These are phyloP conservation scores for Hygrophila difformis DNA, from an alignment of 257 asterid genomes.

Conservation along the genomic window DNA sequence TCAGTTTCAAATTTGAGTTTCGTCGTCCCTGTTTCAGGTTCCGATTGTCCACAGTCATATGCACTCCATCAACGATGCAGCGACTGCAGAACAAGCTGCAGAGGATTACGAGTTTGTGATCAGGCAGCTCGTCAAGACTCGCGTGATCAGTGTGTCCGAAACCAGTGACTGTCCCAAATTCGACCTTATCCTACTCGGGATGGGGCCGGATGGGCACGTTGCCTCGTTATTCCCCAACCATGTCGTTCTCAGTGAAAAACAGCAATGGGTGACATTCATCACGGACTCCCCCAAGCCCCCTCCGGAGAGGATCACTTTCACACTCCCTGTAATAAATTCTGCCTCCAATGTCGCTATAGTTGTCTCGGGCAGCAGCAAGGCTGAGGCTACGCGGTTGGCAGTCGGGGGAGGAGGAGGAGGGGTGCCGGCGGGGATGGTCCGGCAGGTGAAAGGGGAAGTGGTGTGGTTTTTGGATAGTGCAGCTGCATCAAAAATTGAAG, in stretches of 20 bases:
- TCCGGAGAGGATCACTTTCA: slow-evolving; percentile 70
- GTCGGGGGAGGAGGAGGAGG: slow-evolving; percentile 31
- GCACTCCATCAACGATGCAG: slow-evolving; percentile 69
- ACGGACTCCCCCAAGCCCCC: slow-evolving; percentile 76
- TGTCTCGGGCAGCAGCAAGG: slow-evolving; percentile 40
- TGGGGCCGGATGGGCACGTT: slow-evolving; percentile 77
- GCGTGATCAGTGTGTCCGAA: slow-evolving; percentile 43
- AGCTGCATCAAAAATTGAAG: slow-evolving; percentile 65
- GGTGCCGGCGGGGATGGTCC: slow-evolving; percentile 63
- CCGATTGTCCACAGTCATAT: slow-evolving; percentile 76
- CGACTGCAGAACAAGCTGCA: slow-evolving; percentile 80
- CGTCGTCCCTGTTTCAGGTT: slow-evolving; percentile 43
- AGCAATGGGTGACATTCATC: slow-evolving; percentile 60
- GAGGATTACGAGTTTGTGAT: slow-evolving; percentile 76
- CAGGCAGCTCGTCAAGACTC: slow-evolving; percentile 75
- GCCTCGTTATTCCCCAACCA: slow-evolving; percentile 65
- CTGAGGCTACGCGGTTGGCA: slow-evolving; percentile 38
- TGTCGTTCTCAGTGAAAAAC: slow-evolving; percentile 36
- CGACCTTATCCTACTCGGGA: slow-evolving; percentile 64
- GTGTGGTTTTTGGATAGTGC: slow-evolving; percentile 76
- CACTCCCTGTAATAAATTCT: slow-evolving; percentile 56
- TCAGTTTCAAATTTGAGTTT: too few species aligned
- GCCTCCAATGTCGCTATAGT: slow-evolving; percentile 58
- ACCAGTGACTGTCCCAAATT: slow-evolving; percentile 42
- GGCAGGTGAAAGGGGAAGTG: slow-evolving; percentile 55